These are phyloP conservation scores for Xylaria polymorpha DNA, from an alignment of 2,329 filamentous ascomycete species.

Conservation along the genomic window DNA sequence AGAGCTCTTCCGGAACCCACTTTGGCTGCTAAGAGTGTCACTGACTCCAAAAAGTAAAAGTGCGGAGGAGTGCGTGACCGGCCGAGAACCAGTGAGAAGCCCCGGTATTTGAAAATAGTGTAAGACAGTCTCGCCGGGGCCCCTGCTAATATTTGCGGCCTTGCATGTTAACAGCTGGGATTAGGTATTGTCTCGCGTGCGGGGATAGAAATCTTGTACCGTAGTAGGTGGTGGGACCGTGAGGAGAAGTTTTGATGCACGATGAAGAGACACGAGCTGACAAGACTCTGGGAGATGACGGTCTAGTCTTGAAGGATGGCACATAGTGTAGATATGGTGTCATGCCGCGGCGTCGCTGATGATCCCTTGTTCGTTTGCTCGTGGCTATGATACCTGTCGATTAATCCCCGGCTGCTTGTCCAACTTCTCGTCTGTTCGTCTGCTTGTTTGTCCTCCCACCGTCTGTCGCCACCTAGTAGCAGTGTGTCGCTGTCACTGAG, in stretches of 20 bases:
- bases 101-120: conserved; percentile 23
- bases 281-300: conserved; percentile 28
- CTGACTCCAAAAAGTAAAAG: conserved; percentile 22
- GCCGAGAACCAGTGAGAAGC: conserved; percentile 41
- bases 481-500: conserved; percentile 36
- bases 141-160: conserved; percentile 41
- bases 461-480: conserved; percentile 38
- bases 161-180: conserved; percentile 36
- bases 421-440: conserved; percentile 2
- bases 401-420: conserved; percentile 17
- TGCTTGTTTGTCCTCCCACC: conserved; percentile 22
- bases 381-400: conserved; percentile 34
- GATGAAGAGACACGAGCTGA: conserved; percentile 27
- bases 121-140: conserved; percentile 35
- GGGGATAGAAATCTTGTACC: conserved; percentile 30
- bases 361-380: conserved; percentile 21
- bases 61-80: conserved; percentile 44
- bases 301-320: conserved; percentile 29
- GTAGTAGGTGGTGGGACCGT: conserved; percentile 20
- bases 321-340: conserved; percentile 25
- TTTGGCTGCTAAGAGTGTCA: conserved; percentile 14
- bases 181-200: conserved; percentile 33
- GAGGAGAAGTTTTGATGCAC: conserved; percentile 39
- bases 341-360: conserved; percentile 35
- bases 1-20: conserved; percentile 9